Base-by-base conservation (phyloP, 495 filamentous ascomycete genomes). In the Aspergillus ostianus region DNA sequence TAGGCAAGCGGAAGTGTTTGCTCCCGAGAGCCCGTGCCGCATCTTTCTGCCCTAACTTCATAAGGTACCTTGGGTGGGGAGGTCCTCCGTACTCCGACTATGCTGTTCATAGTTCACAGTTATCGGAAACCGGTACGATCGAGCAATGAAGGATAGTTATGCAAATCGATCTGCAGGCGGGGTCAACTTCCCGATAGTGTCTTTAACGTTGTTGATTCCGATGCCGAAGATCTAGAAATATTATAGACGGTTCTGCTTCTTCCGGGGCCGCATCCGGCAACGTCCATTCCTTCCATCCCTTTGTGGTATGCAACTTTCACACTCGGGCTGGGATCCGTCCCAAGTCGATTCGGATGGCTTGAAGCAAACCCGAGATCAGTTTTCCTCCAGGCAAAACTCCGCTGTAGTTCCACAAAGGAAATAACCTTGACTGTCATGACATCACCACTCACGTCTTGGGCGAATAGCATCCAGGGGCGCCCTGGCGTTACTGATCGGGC, bases 401-500 rank as follows among this genome's bases (percentile, higher is more conserved):
- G 12, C 36, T 12, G 36, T 41, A 41, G 36, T 41, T 27, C 2
- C 26, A 27, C 21, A 15, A n/a, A 45, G 32, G 36, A 20, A 6
- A 26, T 32, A 19, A 15, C 8, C 47, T 18, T 18, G 56, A 21
- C 18, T 15, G 21, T 51, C 49, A 59, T 59, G 57, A 59, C 57
- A 53, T 59, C 57, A 59, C 50, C 57, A 59, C 57, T 53, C 21
- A 20, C 1, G 21, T 15, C 12, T 46, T 30, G 26, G 50, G 30
- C 57, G 41, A 53, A 53, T 59, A 12, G 36, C 18, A 59, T 18
- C 13, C 20, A 29, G 36, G 13, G 18, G 51, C 15, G 47, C 47
- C 47, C 47, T 52, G 50, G 15, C 15, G 9, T 41, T 41, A 41
- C 36, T 41, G 36, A 41, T 41, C 36, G 36, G 36, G 36, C 12